Conservation (phyloP, 2,329 filamentous ascomycete genomes). For the Paecilomyces sp. region DNA sequence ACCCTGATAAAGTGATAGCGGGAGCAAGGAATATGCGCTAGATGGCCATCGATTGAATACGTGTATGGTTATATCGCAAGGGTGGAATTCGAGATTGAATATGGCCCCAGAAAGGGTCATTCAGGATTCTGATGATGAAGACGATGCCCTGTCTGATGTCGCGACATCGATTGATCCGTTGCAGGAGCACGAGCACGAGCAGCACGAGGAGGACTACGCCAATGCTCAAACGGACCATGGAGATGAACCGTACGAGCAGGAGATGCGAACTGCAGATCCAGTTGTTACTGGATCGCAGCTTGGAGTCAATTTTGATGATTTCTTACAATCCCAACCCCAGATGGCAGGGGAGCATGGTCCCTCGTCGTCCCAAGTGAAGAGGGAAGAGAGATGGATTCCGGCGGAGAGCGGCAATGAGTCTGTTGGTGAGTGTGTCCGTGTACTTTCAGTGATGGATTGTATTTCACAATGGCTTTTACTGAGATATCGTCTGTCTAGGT, state of each 20-base stretch:
- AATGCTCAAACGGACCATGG: background rate
- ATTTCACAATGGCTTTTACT: background rate
- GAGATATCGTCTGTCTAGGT: conserved; percentile 9
- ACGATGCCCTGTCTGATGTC: conserved; percentile 24
- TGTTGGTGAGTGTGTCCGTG: conserved; percentile 17
- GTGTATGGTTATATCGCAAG: background rate
- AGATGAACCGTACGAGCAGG: background rate
- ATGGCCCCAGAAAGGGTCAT: conserved; percentile 34
- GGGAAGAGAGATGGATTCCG: conserved; percentile 29
- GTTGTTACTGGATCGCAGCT: conserved; percentile 13
- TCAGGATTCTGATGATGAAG: conserved; percentile 39
- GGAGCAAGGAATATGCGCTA: background rate
- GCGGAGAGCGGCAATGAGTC: conserved; percentile 19
- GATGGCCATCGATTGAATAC: background rate
- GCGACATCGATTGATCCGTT: conserved; percentile 12
- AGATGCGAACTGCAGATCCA: background rate
- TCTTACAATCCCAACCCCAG: conserved; percentile 23
- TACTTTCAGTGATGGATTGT: background rate
- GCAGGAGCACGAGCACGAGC: conserved; percentile 7
- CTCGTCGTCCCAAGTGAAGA: conserved; percentile 25
- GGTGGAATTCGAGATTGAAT: background rate
- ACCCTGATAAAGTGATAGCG: too few species aligned
- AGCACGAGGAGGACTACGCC: background rate
- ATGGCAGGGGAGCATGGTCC: conserved; percentile 7
- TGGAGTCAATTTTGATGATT: conserved; percentile 31